Percentiles rank a stretch among this genome's conserved stretches.
phyloP scores from a whole-genome alignment of 345 rosid species.

The Arabidopsis arenosa region DNA sequence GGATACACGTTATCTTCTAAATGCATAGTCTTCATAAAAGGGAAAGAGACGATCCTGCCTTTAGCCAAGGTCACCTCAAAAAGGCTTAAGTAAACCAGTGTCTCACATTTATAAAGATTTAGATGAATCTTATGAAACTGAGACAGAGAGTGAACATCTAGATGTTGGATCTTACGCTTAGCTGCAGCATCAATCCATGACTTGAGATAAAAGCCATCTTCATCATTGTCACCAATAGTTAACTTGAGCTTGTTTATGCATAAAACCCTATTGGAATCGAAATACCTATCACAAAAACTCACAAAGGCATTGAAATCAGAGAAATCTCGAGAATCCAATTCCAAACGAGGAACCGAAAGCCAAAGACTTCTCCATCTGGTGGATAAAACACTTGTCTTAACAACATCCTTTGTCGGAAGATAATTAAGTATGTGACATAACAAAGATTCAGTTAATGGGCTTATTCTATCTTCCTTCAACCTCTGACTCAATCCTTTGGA shows the following conservation, averaged over 20 bases:
- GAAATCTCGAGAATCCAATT: neutral
- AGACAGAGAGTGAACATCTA: neutral
- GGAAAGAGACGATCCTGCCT: no score
- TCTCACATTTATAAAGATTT: no score
- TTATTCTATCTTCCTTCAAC: neutral
- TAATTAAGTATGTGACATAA: neutral
- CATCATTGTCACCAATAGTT: neutral
- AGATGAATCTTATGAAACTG: no score
- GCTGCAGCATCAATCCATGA: neutral
- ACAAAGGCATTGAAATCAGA: neutral
- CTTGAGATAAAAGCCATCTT: neutral
- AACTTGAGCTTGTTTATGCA: neutral
- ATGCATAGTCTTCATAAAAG: no score
- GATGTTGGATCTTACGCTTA: neutral
- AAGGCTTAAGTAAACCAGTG: no score
- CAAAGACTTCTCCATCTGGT: neutral
- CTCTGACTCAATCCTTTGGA: neutral
- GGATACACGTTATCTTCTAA: no score
- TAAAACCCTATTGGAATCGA: neutral
- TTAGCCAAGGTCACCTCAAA: no score
- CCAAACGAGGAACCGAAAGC: neutral
- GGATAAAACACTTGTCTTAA: neutral
- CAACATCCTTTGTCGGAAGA: neutral
- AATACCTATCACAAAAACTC: neutral
- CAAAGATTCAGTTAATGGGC: neutral